Base-by-base conservation (phyloP, 345 rosid genomes). In the Bretschneidera sinensis region DNA sequence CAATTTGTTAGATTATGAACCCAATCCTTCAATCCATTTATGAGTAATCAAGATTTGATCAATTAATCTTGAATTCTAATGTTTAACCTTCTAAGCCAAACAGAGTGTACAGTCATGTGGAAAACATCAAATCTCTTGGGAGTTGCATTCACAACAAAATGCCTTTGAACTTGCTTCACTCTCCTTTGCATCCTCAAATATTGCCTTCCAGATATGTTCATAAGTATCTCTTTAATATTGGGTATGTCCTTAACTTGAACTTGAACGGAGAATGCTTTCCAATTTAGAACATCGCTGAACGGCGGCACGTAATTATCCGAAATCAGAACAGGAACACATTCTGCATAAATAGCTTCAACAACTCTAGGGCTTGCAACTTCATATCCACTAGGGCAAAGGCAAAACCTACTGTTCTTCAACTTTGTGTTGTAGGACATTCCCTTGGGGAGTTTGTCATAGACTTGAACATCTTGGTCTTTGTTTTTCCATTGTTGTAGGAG, bases 341-440 rank as follows among this genome's bases (percentile, higher is more conserved):
- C 94, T 0, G 81, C 82, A 21, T 86, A 89, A 22, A 89, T 85
- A 0, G 94, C 83, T 63, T 89, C 94, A 0, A 75, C 85, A 34
- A 89, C 74, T 64, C 97, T 85, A 16, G 97, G 95, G 66, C 88
- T 83, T 9, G 89, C 97, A 15, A 89, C 97, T 71, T 86, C 97
- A 39, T 83, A 78, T n/a, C 97, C 91, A 10, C 95, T 86, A 0
- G 97, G 95, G 60, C 95, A 89, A 7, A 86, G 71, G 68, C 96
- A 85, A 25, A 57, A 85, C 74, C 70, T 85, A 74, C 87, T 81
- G 33, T 56, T 78, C 57, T 69, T 79, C 69, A 91, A 63, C 89
- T 79, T 81, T 0, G 66, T 65, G 7, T 48, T 61, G 59, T 85
- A 91, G 15, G 79, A 78, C 17, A 76, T 50, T 2, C 64, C 78